A percentile compares a stretch with the other conserved stretches of the same genome.
These are phyloP conservation scores for Debaryomyces fabryi DNA, from an alignment of 1,139 yeast genomes.

Conservation along the genomic window DNA sequence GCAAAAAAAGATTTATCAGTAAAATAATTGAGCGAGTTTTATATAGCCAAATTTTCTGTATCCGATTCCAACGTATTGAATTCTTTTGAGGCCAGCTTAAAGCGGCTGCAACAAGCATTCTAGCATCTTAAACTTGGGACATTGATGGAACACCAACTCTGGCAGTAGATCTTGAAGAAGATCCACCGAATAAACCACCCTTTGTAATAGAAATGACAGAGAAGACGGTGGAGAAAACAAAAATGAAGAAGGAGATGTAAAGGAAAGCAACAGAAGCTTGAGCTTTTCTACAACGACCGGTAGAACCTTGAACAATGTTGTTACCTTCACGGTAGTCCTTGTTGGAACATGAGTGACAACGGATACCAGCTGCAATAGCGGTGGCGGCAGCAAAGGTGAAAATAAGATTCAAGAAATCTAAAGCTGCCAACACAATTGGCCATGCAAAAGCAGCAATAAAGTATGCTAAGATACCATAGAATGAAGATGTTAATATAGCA, in stretches of 20 bases:
- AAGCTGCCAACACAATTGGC: constrained; percentile 72
- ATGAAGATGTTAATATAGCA: constrained; percentile 75
- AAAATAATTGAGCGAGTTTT: constrained; percentile 4
- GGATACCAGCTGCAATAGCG: constrained; percentile 87
- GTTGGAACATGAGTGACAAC: constrained; percentile 84
- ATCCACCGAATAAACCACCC: constrained; percentile 76
- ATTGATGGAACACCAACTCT: constrained; percentile 88
- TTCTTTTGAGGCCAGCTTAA: neutral
- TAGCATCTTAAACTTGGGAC: constrained; percentile 67
- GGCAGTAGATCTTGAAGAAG: constrained; percentile 47
- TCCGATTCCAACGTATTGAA: constrained; percentile 2
- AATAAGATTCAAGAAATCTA: constrained; percentile 86
- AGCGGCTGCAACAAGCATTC: neutral
- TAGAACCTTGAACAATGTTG: constrained; percentile 71
- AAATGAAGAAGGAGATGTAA: constrained; percentile 79
- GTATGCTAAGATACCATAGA: constrained; percentile 80
- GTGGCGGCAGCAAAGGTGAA: constrained; percentile 95
- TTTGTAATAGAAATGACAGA: constrained; percentile 58
- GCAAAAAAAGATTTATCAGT: neutral
- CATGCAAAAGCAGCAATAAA: constrained; percentile 80
- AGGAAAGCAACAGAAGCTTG: constrained; percentile 92
- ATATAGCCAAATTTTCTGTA: constrained; percentile 6
- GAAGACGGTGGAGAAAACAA: constrained; percentile 68
- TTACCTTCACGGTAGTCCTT: constrained; percentile 61
- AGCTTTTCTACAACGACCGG: constrained; percentile 90